Evolutionary conservation across 176 grass and related monocot species (phyloP).

Genomic region (Saccharum spontaneum): DNA sequence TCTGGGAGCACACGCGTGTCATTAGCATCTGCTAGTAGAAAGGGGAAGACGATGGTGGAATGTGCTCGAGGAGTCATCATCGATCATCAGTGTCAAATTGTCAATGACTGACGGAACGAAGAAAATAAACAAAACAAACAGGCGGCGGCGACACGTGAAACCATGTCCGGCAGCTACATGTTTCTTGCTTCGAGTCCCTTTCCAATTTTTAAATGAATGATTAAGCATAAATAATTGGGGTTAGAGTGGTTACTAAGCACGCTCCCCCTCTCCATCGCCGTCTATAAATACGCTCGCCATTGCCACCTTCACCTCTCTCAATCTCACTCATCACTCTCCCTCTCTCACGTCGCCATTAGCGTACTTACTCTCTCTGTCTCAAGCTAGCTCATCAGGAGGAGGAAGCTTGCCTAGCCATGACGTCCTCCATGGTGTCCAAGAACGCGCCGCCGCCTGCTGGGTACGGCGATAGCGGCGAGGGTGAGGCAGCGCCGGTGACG

Average conservation of each 20-base stretch:
- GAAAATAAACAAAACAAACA: neutral
- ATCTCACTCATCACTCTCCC: neutral
- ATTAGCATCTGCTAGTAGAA: neutral
- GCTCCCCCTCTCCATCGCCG: neutral
- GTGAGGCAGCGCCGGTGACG: conserved; percentile 26
- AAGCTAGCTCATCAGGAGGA: neutral
- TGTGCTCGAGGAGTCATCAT: neutral
- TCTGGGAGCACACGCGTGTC: conserved; percentile 5
- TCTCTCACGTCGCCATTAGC: neutral
- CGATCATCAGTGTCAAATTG: neutral
- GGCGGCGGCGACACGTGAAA: conserved; percentile 41
- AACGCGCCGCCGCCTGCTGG: conserved; percentile 1
- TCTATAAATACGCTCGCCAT: conserved; percentile 24
- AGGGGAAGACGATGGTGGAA: neutral
- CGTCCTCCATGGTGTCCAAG: conserved; percentile 43
- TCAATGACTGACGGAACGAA: neutral
- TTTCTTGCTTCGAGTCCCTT: conserved; percentile 8
- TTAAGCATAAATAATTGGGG: neutral
- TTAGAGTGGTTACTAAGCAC: neutral
- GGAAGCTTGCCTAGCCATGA: conserved; percentile 28
- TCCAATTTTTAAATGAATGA: neutral
- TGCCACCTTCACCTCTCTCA: neutral
- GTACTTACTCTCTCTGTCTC: neutral
- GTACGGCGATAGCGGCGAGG: neutral
- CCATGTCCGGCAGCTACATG: conserved; percentile 43